Conservation (phyloP, 2,329 filamentous ascomycete genomes). For the Cercospora sojina region DNA sequence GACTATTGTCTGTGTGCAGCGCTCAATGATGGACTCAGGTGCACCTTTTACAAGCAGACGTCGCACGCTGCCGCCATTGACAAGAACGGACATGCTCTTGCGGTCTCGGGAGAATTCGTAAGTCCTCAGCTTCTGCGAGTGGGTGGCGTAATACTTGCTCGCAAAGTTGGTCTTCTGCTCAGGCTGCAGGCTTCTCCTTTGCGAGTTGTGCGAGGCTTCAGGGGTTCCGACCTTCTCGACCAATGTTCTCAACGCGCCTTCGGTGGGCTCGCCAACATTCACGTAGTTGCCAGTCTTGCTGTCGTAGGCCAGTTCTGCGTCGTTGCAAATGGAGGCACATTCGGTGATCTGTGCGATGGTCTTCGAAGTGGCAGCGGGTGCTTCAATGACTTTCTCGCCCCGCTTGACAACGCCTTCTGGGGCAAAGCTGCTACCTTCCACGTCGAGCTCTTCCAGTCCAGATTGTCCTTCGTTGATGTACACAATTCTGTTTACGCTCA, state of each 20-base stretch:
- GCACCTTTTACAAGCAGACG: constrained; percentile 94
- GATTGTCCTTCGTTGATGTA: constrained; percentile 73
- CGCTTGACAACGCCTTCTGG: constrained; percentile 71
- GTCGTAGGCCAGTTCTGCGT: constrained; percentile 80
- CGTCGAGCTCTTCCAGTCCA: constrained; percentile 78
- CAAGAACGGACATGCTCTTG: constrained; percentile 98
- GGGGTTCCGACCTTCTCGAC: constrained; percentile 93
- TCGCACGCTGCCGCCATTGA: constrained; percentile 66
- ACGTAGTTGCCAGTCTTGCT: constrained; percentile 69
- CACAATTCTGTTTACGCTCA: constrained; percentile 94
- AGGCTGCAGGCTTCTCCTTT: constrained; percentile 48
- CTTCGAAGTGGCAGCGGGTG: constrained; percentile 68
- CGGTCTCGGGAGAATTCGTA: constrained; percentile 97
- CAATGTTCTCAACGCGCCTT: constrained; percentile 85
- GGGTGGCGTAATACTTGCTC: constrained; percentile 79
- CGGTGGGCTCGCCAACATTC: constrained; percentile 90
- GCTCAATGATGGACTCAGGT: constrained; percentile 88
- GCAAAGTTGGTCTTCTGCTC: constrained; percentile 72
- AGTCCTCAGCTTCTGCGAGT: constrained; percentile 73
- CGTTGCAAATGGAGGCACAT: constrained; percentile 78
- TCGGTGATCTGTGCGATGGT: constrained; percentile 78
- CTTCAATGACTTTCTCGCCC: constrained; percentile 65
- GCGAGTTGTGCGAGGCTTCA: constrained; percentile 59
- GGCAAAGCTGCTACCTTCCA: constrained; percentile 90
- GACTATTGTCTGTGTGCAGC: constrained; percentile 78